Evolutionary conservation across 306 rosid species (phyloP).

Genomic region (Malus sieversii): DNA sequence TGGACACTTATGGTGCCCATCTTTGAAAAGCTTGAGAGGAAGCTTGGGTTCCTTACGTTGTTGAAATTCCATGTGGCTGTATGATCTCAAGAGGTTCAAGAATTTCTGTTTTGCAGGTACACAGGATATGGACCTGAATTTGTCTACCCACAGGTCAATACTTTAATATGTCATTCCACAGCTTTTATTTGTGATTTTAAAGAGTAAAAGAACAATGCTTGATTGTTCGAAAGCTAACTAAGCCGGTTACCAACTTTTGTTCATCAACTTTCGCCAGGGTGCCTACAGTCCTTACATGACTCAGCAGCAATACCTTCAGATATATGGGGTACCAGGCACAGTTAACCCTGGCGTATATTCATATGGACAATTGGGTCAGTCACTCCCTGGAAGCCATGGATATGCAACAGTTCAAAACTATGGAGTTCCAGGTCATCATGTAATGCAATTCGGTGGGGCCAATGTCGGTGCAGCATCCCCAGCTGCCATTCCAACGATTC

Average conservation of each 20-base stretch:
- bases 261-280: constrained; percentile 9
- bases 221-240: neutral
- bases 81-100: neutral
- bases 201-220: neutral
- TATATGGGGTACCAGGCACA: constrained; percentile 15
- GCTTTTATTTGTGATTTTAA: neutral
- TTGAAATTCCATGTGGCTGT: neutral
- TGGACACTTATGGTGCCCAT: neutral
- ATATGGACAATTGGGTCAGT: constrained; percentile 17
- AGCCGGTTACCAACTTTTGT: neutral
- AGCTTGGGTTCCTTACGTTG: neutral
- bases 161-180: neutral
- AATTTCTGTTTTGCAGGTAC: constrained; percentile 15
- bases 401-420: constrained; percentile 12
- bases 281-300: constrained; percentile 16
- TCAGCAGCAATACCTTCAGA: constrained; percentile 26
- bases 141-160: constrained; percentile 22
- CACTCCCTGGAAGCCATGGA: constrained; percentile 8
- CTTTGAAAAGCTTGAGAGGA: neutral
- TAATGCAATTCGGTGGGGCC: constrained; percentile 14
- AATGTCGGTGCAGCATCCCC: constrained; percentile 8
- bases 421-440: constrained; percentile 19
- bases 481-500: constrained; percentile 12
- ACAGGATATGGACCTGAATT: constrained; percentile 20
- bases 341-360: constrained; percentile 9